Conservation (phyloP, 495 filamentous ascomycete genomes). For the Lophiotrema nucula region DNA sequence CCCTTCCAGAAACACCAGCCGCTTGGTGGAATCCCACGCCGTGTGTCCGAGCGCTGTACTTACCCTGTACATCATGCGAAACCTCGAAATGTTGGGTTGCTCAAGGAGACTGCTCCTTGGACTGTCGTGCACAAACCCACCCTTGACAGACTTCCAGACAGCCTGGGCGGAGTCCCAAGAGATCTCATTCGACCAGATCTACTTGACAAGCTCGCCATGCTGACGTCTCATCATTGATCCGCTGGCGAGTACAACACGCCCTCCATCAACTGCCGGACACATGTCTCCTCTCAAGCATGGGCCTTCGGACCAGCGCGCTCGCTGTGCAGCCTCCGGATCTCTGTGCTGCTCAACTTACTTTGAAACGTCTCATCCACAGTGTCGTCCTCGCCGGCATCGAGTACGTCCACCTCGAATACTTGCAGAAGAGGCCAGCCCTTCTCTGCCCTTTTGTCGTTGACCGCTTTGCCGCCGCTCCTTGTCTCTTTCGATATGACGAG, state of each 20-base stretch:
- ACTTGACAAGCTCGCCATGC: background rate
- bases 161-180: no score
- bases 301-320: conserved; percentile 31
- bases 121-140: conserved; percentile 16
- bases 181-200: background rate
- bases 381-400: conserved; percentile 65
- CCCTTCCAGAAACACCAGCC: no score
- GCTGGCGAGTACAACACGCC: background rate
- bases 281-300: no score
- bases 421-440: conserved; percentile 75
- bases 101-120: conserved; percentile 1
- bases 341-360: conserved; percentile 81
- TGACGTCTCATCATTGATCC: no score
- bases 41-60: conserved; percentile 3
- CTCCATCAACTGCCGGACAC: background rate
- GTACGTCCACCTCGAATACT: conserved; percentile 88
- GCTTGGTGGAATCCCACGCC: background rate
- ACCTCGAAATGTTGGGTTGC: no score
- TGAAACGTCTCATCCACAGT: conserved; percentile 59
- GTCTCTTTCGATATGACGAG: conserved; percentile 91
- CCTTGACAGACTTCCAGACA: conserved; percentile 11
- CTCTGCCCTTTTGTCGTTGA: conserved; percentile 76
- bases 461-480: conserved; percentile 72
- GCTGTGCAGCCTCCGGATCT: conserved; percentile 54
- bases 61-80: conserved; percentile 11